These are phyloP conservation scores for Plasmodium cynomolgi DNA, from an alignment of 169 alveolate genomes.

Conservation along the genomic window DNA sequence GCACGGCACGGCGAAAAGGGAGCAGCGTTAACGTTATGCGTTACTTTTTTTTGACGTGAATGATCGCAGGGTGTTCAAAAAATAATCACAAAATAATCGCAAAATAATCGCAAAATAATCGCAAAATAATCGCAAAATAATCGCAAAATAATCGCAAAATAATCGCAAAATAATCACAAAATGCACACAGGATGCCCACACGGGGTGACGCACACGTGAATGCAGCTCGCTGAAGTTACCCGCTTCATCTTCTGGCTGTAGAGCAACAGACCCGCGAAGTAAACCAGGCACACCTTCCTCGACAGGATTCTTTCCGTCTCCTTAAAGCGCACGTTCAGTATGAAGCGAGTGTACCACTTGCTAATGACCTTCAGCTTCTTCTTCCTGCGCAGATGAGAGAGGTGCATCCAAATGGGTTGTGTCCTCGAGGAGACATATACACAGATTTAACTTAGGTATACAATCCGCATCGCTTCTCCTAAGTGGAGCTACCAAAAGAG, in stretches of 20 bases:
- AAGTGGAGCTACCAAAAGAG: neutral
- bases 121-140: no score
- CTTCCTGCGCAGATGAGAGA: constrained; percentile 1
- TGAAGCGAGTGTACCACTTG: constrained; percentile 50
- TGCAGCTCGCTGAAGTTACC: neutral
- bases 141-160: no score
- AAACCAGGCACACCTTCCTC: neutral
- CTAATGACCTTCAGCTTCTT: constrained; percentile 20
- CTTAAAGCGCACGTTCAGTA: constrained; percentile 13
- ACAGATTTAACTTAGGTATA: neutral
- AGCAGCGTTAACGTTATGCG: neutral
- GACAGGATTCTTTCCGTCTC: constrained; percentile 26
- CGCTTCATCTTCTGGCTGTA: constrained; percentile 42
- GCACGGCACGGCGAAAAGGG: neutral
- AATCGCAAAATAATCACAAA: no score
- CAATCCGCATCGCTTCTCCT: neutral
- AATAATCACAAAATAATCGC: no score
- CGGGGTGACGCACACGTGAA: neutral
- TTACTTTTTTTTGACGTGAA: no score
- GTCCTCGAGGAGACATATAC: neutral
- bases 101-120: no score
- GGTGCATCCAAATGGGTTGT: neutral
- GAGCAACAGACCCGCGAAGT: neutral
- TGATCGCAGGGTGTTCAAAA: no score
- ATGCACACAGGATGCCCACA: no score